Conservation (phyloP, 176 grass and related monocot species). For the Elymus sibiricus region DNA sequence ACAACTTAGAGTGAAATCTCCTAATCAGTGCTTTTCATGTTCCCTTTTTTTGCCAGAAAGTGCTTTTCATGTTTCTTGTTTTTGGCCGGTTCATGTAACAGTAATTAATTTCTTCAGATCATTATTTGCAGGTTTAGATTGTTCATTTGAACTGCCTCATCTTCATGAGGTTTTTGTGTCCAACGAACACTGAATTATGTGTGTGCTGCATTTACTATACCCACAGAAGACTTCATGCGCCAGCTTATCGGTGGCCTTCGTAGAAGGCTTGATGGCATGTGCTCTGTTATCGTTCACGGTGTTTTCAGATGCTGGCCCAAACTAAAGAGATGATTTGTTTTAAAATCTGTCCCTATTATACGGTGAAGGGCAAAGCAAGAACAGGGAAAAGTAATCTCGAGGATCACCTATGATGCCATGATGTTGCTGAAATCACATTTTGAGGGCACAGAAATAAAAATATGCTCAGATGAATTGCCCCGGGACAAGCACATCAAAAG, state of each 20-base stretch:
- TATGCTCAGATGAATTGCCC: not conserved
- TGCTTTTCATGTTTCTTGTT: not conserved
- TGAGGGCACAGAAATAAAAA: not conserved
- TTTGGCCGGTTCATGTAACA: not conserved
- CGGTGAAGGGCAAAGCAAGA: not conserved
- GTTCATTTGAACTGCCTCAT: not conserved
- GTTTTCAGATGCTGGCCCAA: not conserved
- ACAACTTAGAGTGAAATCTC: not conserved
- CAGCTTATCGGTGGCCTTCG: not conserved
- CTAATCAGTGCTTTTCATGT: not conserved
- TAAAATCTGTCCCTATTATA: not conserved
- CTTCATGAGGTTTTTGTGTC: not conserved
- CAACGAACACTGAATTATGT: not conserved
- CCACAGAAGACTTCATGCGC: not conserved
- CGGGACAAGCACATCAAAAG: not conserved
- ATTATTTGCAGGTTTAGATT: not conserved
- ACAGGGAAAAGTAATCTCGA: not conserved
- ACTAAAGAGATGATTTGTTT: not conserved
- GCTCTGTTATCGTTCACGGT: not conserved
- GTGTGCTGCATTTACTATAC: not conserved
- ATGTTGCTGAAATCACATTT: not conserved
- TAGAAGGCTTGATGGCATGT: not conserved
- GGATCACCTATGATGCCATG: not conserved
- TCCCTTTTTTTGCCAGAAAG: not conserved
- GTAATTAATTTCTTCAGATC: not conserved